Evolutionary conservation across 352 stramenopile species (phyloP).

Genomic region (Globisporangium spiculum): DNA sequence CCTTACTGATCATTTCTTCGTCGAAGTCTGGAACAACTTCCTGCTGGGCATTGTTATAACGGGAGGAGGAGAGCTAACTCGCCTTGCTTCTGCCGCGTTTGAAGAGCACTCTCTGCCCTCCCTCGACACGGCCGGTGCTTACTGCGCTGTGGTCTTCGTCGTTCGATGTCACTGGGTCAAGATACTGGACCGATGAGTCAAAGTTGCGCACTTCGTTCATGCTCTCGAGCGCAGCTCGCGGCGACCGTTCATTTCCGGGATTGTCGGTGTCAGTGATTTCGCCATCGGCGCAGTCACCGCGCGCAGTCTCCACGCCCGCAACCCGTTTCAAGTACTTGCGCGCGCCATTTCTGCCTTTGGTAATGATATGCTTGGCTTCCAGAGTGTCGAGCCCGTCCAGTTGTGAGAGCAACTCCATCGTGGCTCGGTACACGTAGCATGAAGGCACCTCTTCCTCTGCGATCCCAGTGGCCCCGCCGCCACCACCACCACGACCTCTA

Average conservation of each 20-base stretch:
- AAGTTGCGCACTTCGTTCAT: conserved; percentile 18
- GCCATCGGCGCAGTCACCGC: not conserved
- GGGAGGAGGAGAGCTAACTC: not conserved
- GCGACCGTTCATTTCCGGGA: not conserved
- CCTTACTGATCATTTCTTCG: not conserved
- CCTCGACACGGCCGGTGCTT: not conserved
- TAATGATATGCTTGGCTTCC: conserved; percentile 49
- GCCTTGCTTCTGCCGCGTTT: not conserved
- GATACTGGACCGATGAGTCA: conserved; percentile 10
- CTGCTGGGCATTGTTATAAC: not conserved
- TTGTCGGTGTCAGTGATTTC: not conserved
- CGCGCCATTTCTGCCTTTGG: conserved; percentile 31
- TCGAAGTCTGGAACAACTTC: not conserved
- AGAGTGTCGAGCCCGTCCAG: conserved; percentile 40
- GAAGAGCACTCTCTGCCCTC: not conserved
- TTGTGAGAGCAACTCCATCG: conserved; percentile 49
- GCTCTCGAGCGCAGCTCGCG: not conserved
- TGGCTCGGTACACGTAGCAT: conserved; percentile 50
- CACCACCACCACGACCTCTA: conserved; percentile 9
- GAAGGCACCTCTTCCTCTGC: conserved; percentile 42
- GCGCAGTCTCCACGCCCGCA: conserved; percentile 11
- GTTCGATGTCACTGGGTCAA: not conserved
- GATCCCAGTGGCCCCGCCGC: conserved; percentile 17
- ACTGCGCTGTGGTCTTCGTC: not conserved
- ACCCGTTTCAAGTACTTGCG: conserved; percentile 25